phyloP scores from a whole-genome alignment of 2,329 filamentous ascomycete species.

The Exophiala oligosperma region DNA sequence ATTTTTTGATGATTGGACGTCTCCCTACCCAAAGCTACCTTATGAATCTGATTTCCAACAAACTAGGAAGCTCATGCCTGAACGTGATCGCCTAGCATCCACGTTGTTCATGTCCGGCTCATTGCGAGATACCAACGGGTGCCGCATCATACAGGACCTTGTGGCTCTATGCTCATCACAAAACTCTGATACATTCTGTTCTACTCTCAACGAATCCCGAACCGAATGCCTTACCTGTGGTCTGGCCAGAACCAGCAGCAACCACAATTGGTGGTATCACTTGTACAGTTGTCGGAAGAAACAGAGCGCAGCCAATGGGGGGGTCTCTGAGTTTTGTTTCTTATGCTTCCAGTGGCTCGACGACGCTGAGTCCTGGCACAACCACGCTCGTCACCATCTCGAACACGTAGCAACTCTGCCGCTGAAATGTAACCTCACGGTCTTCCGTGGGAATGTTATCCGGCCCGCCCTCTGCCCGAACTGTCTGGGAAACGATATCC shows the following conservation, averaged over 20 bases:
- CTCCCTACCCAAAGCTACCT: not conserved
- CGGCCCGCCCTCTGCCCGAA: constrained; percentile 7
- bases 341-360: constrained; percentile 7
- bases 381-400: not conserved
- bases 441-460: constrained; percentile 5
- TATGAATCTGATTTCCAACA: constrained; percentile 12
- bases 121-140: constrained; percentile 3
- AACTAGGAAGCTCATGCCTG: constrained; percentile 10
- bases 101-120: constrained; percentile 5
- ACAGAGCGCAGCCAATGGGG: not conserved
- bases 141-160: constrained; percentile 8
- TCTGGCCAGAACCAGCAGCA: not conserved
- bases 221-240: not conserved
- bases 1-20: not conserved
- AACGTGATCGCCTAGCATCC: not conserved
- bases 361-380: not conserved
- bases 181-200: constrained; percentile 1
- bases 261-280: too few relatives aligned
- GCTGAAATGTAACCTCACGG: constrained; percentile 2
- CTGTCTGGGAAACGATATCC: not conserved
- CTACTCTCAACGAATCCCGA: constrained; percentile 4
- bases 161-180: not conserved
- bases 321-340: constrained; percentile 4
- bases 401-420: not conserved
- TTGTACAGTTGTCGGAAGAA: constrained; percentile 4